Conservation (phyloP, 768 basidiomycete genomes). For the Leccinum subtestaceum region DNA sequence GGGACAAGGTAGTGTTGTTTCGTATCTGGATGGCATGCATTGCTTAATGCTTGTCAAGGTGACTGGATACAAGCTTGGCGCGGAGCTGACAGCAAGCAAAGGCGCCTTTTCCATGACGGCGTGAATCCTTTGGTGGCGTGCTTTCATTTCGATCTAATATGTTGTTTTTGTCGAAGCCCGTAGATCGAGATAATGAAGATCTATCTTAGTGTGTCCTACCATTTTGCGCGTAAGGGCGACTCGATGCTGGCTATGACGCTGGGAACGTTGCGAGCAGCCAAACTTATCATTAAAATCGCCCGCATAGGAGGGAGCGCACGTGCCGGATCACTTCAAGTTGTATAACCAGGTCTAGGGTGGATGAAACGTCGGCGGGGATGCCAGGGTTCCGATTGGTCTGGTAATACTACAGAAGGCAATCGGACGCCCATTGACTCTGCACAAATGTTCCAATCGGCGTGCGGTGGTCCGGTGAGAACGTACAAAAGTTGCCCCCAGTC, state of each 20-base stretch:
- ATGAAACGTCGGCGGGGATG: too few relatives aligned
- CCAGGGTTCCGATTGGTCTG: too few relatives aligned
- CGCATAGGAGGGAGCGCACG: background rate
- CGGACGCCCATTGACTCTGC: too few relatives aligned
- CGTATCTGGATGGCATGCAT: background rate
- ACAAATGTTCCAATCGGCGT: too few relatives aligned
- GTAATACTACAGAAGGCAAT: too few relatives aligned
- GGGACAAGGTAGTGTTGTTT: constrained; percentile 72
- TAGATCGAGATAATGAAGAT: constrained; percentile 8
- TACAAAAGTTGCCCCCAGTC: too few relatives aligned
- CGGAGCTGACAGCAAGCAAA: constrained; percentile 69
- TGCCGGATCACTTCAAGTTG: too few relatives aligned
- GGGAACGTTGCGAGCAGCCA: background rate
- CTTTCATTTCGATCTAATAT: background rate
- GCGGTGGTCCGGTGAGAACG: too few relatives aligned
- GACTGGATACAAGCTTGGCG: constrained; percentile 68
- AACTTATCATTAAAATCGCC: background rate
- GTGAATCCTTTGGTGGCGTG: constrained; percentile 1
- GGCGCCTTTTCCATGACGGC: constrained; percentile 42
- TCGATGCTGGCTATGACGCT: background rate
- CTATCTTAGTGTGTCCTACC: background rate
- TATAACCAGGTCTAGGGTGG: too few relatives aligned
- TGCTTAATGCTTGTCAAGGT: constrained; percentile 24
- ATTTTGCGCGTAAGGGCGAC: background rate
- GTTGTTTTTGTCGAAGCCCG: background rate